Evolutionary conservation across 345 rosid genomes (phyloP), one percentile per base, ranked within the genome.

Genomic region (Gossypium raimondii): DNA sequence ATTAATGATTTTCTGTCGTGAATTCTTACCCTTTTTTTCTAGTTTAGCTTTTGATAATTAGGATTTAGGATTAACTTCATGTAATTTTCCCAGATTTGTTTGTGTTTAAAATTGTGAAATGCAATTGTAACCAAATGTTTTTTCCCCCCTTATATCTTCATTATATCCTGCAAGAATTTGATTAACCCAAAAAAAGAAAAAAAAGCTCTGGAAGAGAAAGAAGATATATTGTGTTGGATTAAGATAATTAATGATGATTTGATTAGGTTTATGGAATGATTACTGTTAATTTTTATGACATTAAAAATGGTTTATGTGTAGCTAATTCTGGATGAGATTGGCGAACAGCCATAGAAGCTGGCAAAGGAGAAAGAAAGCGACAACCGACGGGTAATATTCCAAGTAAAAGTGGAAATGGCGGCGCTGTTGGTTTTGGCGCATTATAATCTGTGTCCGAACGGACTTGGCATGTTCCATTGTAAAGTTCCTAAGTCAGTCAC

Each of bases 401-500:
- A 17, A 16, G 50, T 43, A 3, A 34, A 45, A 20, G 41, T 18
- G 38, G 34, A 38, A 56, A 34, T 18, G 3, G 74, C 74, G 64
- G 62, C 64, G 74, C 74, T 56, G 34, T 1, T 41, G 38, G 74
- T 71, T 56, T 71, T 41, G 66, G 6, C 24, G 73, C 27, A 27
- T 27, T 68, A 50, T 22, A 68, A 50, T 27, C 43, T 51, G 3
- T 29, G 25, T 51, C 25, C 11, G 48, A 70, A 27, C 9, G 10
- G 27, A 51, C 57, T 48, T 27, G 58, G 9, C 43, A 0, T 25
- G 11, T 27, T 13, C 73, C 22, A 3, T 25, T 25, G 9, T 9
- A 18, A 58, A 45, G 50, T 45, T 45, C 4, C 61, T 0, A 6
- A 59, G 17, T 11, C 38, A n/a, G 45, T 29, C 60, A 50, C 41